These are phyloP conservation scores for Kwoniella shandongensis DNA, from an alignment of 768 basidiomycete genomes.

Conservation along the genomic window DNA sequence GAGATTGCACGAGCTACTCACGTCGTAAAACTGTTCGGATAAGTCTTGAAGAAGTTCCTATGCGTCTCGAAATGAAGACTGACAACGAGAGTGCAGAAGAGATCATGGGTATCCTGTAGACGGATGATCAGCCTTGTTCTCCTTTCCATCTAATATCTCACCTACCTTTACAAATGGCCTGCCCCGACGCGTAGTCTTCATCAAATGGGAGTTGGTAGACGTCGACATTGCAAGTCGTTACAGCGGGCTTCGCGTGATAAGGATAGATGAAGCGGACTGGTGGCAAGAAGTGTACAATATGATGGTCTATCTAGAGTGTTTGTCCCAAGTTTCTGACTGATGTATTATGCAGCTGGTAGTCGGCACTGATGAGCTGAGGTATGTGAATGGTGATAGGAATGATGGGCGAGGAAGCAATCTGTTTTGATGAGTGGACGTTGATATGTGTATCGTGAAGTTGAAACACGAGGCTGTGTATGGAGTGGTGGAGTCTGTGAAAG, in stretches of 20 bases:
- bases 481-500: no score
- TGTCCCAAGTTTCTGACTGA: no score
- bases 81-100: constrained; percentile 94
- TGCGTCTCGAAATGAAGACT: constrained; percentile 84
- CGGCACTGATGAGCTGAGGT: no score
- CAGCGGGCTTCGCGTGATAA: no score
- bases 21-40: constrained; percentile 94
- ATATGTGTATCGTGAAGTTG: no score
- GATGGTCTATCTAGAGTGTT: no score
- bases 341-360: no score
- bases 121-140: constrained; percentile 14
- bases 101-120: constrained; percentile 90
- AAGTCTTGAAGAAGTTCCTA: constrained; percentile 94
- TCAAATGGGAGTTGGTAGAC: constrained; percentile 83
- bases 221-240: constrained; percentile 37
- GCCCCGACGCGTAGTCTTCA: constrained; percentile 97
- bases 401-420: no score
- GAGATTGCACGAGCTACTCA: constrained; percentile 58
- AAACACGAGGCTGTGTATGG: no score
- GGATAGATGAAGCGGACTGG: neutral
- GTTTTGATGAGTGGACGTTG: no score
- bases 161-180: constrained; percentile 86
- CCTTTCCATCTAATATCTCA: constrained; percentile 1
- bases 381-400: no score
- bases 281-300: no score